Evolutionary conservation across 495 filamentous ascomycete species (phyloP), one percentile per base, ranked within the genome.

Genomic region (Achaetomiella virescens): DNA sequence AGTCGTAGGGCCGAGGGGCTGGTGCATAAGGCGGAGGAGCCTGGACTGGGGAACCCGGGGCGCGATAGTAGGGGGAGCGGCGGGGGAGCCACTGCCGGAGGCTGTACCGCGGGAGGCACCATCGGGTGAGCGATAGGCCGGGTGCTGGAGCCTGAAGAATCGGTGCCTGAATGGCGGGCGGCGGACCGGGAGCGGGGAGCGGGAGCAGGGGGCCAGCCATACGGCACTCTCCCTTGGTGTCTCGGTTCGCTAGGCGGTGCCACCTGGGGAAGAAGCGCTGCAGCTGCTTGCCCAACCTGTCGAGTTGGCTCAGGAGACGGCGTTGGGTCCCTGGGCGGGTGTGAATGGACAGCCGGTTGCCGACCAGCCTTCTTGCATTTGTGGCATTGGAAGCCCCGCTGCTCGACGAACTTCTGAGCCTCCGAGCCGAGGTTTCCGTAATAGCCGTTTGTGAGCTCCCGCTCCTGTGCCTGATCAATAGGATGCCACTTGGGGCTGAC

Each of bases 401-500:
- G 77, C 11, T 76, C 73, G 25, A 77, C 66, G 52, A 80, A 77
- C 55, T 69, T 76, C 53, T 69, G 66, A 1, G 70, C 75, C 60
- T 74, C 72, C 1, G 69, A 64, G 31, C 70, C 69, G 5, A 74
- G 41, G 25, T 65, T 66, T 14, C 68, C 70, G 29, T 61, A 63
- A 36, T 75, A 67, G 6, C 72, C 74, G 55, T 78, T 77, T 3
- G 66, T 69, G 5, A 75, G 64, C 36, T 72, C 61, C 14, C 66
- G 67, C 27, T 73, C 72, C 49, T 76, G 70, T 10, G 53, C 41
- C 48, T 72, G 65, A 46, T 74, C 66, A 35, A 75, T 69, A 31
- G 72, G 64, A 70, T 81, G 81, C 84, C 84, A 87, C 55, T 75
- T 79, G 4, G 81, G 82, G 59, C 80, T 86, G 33, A 79, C 74